phyloP scores from a whole-genome alignment of 208 protist genomes.

The Acanthamoeba triangularis region DNA sequence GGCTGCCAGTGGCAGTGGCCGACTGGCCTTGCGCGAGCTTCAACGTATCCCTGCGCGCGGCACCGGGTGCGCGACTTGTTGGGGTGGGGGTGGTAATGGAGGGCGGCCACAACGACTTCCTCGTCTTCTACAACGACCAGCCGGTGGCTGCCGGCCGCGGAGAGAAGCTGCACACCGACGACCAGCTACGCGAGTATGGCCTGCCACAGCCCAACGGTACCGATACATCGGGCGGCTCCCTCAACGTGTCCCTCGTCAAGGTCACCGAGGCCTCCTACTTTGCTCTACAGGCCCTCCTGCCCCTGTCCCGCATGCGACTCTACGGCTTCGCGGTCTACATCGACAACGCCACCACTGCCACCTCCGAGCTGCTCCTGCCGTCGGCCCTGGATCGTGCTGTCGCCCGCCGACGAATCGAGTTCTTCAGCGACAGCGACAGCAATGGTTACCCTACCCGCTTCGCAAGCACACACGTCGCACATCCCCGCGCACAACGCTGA shows the following conservation, averaged over 20 bases:
- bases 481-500: background rate
- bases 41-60: background rate
- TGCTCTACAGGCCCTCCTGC: background rate
- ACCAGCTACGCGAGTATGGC: constrained; percentile 33
- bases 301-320: constrained; percentile 18
- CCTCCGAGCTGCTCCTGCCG: background rate
- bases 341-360: background rate
- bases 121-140: constrained; percentile 56
- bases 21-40: constrained; percentile 23
- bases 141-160: background rate
- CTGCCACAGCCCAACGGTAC: background rate
- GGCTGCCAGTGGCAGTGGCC: background rate
- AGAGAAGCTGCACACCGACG: background rate
- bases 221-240: no score
- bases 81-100: constrained; percentile 43
- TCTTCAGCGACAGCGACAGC: constrained; percentile 54
- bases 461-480: background rate
- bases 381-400: background rate
- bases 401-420: constrained; percentile 29
- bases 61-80: background rate
- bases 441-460: background rate
- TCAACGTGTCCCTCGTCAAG: constrained; percentile 58
- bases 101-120: constrained; percentile 70
- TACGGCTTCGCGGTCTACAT: constrained; percentile 49
- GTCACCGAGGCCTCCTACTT: constrained; percentile 63